Evolutionary conservation across 2,329 filamentous ascomycete genomes (phyloP), one percentile per base, ranked within the genome.

Genomic region (Lachnellula suecica): DNA sequence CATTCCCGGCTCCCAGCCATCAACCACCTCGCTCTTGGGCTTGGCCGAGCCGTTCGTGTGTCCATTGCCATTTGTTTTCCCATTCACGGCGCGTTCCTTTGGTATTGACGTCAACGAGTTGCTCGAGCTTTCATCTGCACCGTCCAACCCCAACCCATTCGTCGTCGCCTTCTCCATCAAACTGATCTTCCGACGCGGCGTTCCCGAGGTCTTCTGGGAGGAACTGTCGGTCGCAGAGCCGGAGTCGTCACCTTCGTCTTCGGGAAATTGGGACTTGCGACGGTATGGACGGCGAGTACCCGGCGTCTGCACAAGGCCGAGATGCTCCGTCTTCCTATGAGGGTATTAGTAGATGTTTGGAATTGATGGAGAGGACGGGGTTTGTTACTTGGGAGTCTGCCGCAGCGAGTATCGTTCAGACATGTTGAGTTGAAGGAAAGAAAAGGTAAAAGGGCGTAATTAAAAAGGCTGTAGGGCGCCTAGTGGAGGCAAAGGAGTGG

Each of bases 1-100:
- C 62, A 77, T 74, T 42, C 81, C 82, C 20, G 78, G 76, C 59
- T 68, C 74, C 80, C 82, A 84, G 50, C 83, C 82, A 61, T 85
- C 83, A 22, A 79, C 62, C 7, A 58, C 47, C 25, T 55, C 46
- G 13, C 29, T 52, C 11, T 41, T 44, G 10, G 41, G 42, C 38
- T 40, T 35, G 20, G 46, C 15, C 15, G 41, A 44, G 31, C 45
- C 54, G 40, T 60, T 55, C 22, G 40, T 42, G 6, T 15, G 8
- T 13, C 40, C 40, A 42, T 43, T 37, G 24, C 42, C 44, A 31
- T 52, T 25, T 13, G 20, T 22, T 23, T 43, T 37, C 17, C 42
- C 44, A 31, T 52, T 25, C 11, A 17, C 35, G 6, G 34, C 44
- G 23, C 46, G 23, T 20, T 52, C 50, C 41, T 51, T 53, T 10